Evolutionary conservation across 75 land plant species (phyloP), one percentile per base, ranked within the genome.

Genomic region (Ceratopteris richardii): DNA sequence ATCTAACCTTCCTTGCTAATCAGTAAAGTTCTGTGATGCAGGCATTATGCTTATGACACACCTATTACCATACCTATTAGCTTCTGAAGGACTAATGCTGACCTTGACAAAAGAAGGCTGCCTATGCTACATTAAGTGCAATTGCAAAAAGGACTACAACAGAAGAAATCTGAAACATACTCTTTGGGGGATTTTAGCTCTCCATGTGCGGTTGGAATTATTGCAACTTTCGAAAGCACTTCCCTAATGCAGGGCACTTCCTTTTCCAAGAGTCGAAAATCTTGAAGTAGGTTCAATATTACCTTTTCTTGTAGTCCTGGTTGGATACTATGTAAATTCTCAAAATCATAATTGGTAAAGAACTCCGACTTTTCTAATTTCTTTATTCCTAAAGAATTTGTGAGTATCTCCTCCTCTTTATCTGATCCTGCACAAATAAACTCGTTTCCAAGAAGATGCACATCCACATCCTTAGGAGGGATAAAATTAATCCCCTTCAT

Each of bases 351-450:
- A 43, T 78, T 63, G 56, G 60, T 75, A 71, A 81, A 87, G 53
- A 84, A 85, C 33, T 77, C 84, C 28, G 29, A 37, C 67, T 66
- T 80, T 40, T 67, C 67, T 22, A 88, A 76, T 55, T 88, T 85
- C 51, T 51, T 71, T 19, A 92, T 46, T 10, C 71, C 76, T 0
- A 92, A 53, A 71, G 56, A 82, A 18, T 46, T 39, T 61, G 16
- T 52, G 30, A 92, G 37, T 64, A 92, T 81, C 12, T 46, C 63
- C 57, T 70, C 82, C 69, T 92, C 98, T 46, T 63, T 85, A 19
- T 84, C 87, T 40, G 98, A 85, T 16, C 77, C 84, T 33, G 77
- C 60, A 10, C 70, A 76, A 23, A 92, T 59, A 70, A 92, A 88
- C 28, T 62, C 73, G 29, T 72, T 86, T 72, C 75, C 65, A 59